These are phyloP conservation scores for Termitomyces sp. DNA, from an alignment of 768 basidiomycete species.

Conservation along the genomic window DNA sequence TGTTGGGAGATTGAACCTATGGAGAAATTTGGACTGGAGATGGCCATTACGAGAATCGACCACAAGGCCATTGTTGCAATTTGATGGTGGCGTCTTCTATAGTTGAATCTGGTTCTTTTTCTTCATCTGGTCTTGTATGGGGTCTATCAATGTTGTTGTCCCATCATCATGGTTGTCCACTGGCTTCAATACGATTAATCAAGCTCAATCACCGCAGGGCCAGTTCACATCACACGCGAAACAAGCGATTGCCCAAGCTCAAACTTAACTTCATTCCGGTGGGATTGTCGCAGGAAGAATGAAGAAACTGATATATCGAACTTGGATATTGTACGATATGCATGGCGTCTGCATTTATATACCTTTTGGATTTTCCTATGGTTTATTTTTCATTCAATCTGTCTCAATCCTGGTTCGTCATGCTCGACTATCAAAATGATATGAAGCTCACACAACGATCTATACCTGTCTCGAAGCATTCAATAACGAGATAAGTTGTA, in stretches of 20 bases:
- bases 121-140: not conserved
- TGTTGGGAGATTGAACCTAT: conserved; percentile 20
- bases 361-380: not conserved
- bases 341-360: not conserved
- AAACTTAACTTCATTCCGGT: not conserved
- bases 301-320: not conserved
- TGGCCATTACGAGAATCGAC: not conserved
- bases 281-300: too few relatives aligned
- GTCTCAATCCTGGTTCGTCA: not conserved
- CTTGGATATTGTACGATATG: not conserved
- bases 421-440: too few relatives aligned
- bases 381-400: not conserved
- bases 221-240: not conserved
- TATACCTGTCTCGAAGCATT: too few relatives aligned
- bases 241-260: not conserved
- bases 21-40: not conserved
- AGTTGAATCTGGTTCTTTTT: not conserved
- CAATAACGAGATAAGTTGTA: too few relatives aligned
- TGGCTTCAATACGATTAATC: not conserved
- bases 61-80: not conserved
- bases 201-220: too few relatives aligned
- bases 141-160: not conserved
- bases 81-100: not conserved
- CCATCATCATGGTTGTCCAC: not conserved
- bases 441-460: too few relatives aligned